Conservation (phyloP, 345 rosid genomes). For the Dovyalis caffra region DNA sequence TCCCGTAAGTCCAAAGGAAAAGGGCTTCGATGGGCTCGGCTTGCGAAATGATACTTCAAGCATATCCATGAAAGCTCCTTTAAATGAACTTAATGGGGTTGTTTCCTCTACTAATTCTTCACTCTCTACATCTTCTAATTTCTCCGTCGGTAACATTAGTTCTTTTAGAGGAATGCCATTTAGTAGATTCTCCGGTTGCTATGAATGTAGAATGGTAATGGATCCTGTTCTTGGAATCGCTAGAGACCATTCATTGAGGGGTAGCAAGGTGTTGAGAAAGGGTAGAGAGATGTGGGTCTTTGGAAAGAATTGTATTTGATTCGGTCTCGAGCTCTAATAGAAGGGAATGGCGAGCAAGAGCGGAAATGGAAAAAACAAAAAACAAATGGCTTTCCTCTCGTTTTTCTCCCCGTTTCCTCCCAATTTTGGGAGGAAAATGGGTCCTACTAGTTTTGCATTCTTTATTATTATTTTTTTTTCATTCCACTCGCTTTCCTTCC, state of each 20-base stretch:
- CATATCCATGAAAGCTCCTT: conserved; percentile 56
- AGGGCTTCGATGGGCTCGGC: conserved; percentile 30
- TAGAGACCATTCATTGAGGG: conserved; percentile 55
- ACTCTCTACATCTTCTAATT: conserved; percentile 37
- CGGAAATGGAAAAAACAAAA: no score
- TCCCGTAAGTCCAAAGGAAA: conserved; percentile 44
- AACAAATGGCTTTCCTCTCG: no score
- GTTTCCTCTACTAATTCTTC: conserved; percentile 44
- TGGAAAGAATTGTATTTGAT: no score
- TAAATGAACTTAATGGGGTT: conserved; percentile 37
- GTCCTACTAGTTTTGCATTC: no score
- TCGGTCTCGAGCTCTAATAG: no score
- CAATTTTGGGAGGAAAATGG: no score
- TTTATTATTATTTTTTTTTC: no score
- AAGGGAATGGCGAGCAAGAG: no score
- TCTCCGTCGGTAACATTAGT: conserved; percentile 21
- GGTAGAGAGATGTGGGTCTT: no score
- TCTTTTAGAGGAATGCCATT: conserved; percentile 60
- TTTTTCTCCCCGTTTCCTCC: no score
- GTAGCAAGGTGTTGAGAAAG: no score
- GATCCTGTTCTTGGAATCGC: conserved; percentile 61
- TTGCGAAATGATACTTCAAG: conserved; percentile 27
- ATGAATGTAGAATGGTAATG: conserved; percentile 72
- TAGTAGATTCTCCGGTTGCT: conserved; percentile 69
- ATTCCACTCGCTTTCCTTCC: no score